phyloP scores from a whole-genome alignment of 805 yeast genomes.

The Lipomyces orientalis region DNA sequence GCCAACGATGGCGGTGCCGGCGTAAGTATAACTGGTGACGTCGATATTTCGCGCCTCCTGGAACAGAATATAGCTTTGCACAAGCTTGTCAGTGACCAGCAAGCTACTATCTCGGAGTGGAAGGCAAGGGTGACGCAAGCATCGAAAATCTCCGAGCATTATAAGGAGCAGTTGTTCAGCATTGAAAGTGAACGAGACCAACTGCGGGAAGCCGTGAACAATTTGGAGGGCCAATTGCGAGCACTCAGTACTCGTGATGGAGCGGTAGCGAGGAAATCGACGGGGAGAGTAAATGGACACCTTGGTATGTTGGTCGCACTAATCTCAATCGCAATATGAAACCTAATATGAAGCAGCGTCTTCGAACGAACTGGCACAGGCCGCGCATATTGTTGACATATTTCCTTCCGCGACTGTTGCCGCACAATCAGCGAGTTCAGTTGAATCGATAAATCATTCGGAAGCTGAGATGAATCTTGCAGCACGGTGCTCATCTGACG shows the following conservation, averaged over 20 bases:
- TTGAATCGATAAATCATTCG: neutral
- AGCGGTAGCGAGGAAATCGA: neutral
- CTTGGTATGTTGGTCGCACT: neutral
- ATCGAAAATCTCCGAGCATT: neutral
- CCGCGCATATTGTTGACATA: neutral
- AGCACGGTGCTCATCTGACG: neutral
- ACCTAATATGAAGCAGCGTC: neutral
- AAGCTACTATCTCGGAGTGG: conserved; percentile 1
- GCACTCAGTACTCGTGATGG: neutral
- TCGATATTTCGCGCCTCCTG: neutral
- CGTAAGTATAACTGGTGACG: neutral
- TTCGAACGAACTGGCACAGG: neutral
- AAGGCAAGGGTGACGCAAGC: neutral
- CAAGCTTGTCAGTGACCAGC: conserved; percentile 2
- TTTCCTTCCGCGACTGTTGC: neutral
- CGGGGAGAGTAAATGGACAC: neutral
- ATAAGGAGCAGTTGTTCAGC: neutral
- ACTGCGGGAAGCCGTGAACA: conserved; percentile 10
- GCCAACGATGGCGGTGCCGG: neutral
- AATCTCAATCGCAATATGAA: neutral
- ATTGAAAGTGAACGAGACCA: conserved; percentile 19
- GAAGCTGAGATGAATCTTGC: neutral
- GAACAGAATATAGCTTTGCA: neutral
- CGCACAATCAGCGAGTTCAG: neutral
- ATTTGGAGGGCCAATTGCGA: conserved; percentile 13